phyloP scores from a whole-genome alignment of 805 yeast genomes.

The Saturnispora diversa region DNA sequence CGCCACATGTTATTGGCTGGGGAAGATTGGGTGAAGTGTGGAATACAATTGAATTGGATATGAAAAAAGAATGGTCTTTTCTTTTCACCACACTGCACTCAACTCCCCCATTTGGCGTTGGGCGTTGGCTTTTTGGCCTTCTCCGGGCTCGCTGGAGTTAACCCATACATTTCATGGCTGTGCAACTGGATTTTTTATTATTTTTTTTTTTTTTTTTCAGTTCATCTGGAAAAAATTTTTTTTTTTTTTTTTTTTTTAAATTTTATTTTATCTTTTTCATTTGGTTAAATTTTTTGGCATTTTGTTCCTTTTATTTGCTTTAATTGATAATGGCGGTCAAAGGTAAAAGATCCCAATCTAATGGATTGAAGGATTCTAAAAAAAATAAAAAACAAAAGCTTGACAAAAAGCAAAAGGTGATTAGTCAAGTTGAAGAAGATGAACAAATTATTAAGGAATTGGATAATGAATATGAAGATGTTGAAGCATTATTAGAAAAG shows the following conservation, averaged over 20 bases:
- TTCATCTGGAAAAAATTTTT: slow-evolving; percentile 2
- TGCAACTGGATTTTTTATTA: slow-evolving; percentile 1
- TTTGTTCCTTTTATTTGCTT: not conserved
- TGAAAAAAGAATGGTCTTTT: too few relatives aligned
- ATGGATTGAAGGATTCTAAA: slow-evolving; percentile 5
- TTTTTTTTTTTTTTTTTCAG: not conserved
- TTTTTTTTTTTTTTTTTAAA: not conserved
- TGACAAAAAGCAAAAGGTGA: not conserved
- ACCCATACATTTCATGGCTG: slow-evolving; percentile 5
- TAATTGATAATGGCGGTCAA: slow-evolving; percentile 6
- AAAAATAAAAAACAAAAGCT: slow-evolving; percentile 8
- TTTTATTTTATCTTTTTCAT: not conserved
- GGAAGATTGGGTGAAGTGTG: too few relatives aligned
- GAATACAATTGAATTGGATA: too few relatives aligned
- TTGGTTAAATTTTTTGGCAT: not conserved
- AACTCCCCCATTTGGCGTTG: too few relatives aligned
- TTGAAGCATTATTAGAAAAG: slow-evolving; percentile 38
- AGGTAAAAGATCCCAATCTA: slow-evolving; percentile 7
- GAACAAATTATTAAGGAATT: slow-evolving; percentile 36
- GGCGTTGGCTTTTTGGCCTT: too few relatives aligned
- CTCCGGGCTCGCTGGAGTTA: too few relatives aligned
- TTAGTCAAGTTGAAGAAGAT: slow-evolving; percentile 2
- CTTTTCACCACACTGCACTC: too few relatives aligned
- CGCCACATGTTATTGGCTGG: too few relatives aligned
- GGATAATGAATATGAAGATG: slow-evolving; percentile 51